Base-by-base conservation (phyloP, 495 filamentous ascomycete species). In the Penicillium ucsense region DNA sequence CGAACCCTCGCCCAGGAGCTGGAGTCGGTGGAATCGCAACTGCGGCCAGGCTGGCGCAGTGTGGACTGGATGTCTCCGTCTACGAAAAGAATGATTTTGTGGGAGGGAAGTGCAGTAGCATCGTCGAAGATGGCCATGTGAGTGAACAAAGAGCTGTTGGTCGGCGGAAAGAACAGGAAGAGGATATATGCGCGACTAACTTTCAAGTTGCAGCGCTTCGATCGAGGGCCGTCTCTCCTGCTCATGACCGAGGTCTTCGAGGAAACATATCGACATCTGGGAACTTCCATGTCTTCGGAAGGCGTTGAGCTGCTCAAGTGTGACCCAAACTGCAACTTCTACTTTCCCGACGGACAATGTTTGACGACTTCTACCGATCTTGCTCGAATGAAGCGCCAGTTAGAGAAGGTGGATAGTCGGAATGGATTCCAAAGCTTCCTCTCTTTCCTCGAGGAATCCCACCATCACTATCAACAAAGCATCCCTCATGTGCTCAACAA, bases 141-240 rank as follows among this genome's bases (percentile, higher is more conserved):
- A 45, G 42, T 35, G 3, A 2, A 10, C 5, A 20, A 20, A 20
- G 20, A 20, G 20, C 20, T 20, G 20, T 20, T 20, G 20, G 20
- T 20, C 20, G 20, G 20, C 20, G 20, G 20, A 20, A 20, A 20
- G 20, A 1, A 20, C 20, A 20, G 20, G 20, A 20, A 20, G 20
- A 20, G 20, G 20, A 20, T 1, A 20, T 20, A 20, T 20, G 20
- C 20, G 20, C 20, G 20, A 20, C 20, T 20, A 20, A 20, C 20
- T 1, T 20, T 35, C 11, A 5, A 8, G 20, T 35, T 4, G 9
- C 46, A 79, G 73, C 78, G 83, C 9, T 86, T 85, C 65, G 83
- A 86, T 59, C 81, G 83, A 68, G 83, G 83, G 0, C 83, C 83
- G 0, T 84, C 81, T 2, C 72, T 86, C 4, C 73, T 86, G 2